A percentile compares a stretch with the other conserved stretches of the same genome.
Evolutionary conservation across 495 filamentous ascomycete genomes (phyloP).

Genomic region (Penicillium psychrofluorescens): DNA sequence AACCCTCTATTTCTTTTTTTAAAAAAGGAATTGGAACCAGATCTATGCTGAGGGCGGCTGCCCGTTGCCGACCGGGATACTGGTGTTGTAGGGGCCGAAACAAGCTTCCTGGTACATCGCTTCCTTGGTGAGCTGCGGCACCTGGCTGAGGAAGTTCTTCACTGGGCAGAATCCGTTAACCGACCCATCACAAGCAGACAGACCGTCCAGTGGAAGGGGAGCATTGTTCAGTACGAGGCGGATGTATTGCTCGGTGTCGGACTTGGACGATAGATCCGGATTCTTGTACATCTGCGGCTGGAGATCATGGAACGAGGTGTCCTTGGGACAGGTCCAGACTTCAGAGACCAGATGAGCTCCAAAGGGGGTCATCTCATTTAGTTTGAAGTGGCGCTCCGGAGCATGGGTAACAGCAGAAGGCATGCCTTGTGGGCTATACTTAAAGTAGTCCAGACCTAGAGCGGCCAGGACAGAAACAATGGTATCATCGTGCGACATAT

Average conservation of each 20-base stretch:
- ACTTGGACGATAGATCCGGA: conserved; percentile 12
- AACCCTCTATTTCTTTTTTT: too few relatives aligned
- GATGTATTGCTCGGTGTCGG: conserved; percentile 17
- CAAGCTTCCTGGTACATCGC: conserved; percentile 23
- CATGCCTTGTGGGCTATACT: conserved; percentile 38
- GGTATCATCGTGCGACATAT: conserved; percentile 35
- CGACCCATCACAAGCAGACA: conserved; percentile 11
- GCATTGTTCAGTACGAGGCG: conserved; percentile 25
- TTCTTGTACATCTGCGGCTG: conserved; percentile 19
- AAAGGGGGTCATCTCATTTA: conserved; percentile 45
- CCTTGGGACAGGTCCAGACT: conserved; percentile 30
- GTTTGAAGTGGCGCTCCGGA: conserved; percentile 9
- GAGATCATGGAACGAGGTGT: conserved; percentile 12
- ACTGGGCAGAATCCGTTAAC: conserved; percentile 23
- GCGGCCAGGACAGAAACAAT: conserved; percentile 39
- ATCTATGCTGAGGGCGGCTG: conserved; percentile 1
- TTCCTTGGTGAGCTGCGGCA: conserved; percentile 13
- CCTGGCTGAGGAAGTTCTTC: conserved; percentile 11
- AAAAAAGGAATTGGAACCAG: too few relatives aligned
- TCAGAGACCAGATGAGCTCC: conserved; percentile 56
- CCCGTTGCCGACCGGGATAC: conserved; percentile 17
- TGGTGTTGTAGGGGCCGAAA: conserved; percentile 21
- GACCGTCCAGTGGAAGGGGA: conserved; percentile 18
- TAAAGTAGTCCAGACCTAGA: conserved; percentile 42
- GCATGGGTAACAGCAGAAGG: conserved; percentile 43